Evolutionary conservation across 2,329 filamentous ascomycete genomes (phyloP).

Genomic region (Bipolaris gigantea): DNA sequence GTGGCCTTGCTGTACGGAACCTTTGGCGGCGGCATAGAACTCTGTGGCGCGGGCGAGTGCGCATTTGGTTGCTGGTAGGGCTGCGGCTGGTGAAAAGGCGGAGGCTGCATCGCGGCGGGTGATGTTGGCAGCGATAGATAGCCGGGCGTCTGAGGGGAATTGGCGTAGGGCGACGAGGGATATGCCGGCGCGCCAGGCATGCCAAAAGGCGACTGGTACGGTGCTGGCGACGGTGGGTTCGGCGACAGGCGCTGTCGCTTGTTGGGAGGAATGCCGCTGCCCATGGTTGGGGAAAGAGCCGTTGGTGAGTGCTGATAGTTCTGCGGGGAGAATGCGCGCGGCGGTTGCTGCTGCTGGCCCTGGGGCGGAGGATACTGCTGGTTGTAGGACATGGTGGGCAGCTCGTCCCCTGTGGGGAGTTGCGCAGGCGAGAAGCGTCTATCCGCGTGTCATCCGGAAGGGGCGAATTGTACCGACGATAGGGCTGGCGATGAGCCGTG

Average conservation of each 20-base stretch:
- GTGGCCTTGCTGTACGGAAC: slow-evolving; percentile 56
- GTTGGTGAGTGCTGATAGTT: slow-evolving; percentile 55
- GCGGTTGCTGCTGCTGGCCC: slow-evolving; percentile 43
- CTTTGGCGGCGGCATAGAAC: slow-evolving; percentile 65
- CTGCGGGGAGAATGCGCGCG: slow-evolving; percentile 41
- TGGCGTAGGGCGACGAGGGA: slow-evolving; percentile 43
- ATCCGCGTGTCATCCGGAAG: slow-evolving; percentile 31
- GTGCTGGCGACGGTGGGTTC: slow-evolving; percentile 62
- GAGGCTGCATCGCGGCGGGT: slow-evolving; percentile 34
- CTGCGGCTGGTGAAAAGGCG: slow-evolving; percentile 57
- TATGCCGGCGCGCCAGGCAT: slow-evolving; percentile 51
- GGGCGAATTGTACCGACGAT: not conserved
- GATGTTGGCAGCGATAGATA: slow-evolving; percentile 39
- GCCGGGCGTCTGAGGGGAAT: slow-evolving; percentile 34
- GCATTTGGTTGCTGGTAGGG: slow-evolving; percentile 41
- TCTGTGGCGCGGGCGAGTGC: slow-evolving; percentile 27
- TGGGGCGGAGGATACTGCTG: slow-evolving; percentile 32
- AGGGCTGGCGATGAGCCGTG: slow-evolving; percentile 10
- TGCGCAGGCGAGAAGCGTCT: slow-evolving; percentile 26
- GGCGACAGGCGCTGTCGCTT: slow-evolving; percentile 75
- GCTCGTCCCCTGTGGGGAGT: slow-evolving; percentile 28
- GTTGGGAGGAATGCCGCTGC: slow-evolving; percentile 60
- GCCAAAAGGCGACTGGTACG: slow-evolving; percentile 38
- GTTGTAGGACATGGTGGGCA: slow-evolving; percentile 41
- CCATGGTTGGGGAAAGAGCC: slow-evolving; percentile 51